Conservation (phyloP, 1,139 yeast species). For the Kodamaea ohmeri region DNA sequence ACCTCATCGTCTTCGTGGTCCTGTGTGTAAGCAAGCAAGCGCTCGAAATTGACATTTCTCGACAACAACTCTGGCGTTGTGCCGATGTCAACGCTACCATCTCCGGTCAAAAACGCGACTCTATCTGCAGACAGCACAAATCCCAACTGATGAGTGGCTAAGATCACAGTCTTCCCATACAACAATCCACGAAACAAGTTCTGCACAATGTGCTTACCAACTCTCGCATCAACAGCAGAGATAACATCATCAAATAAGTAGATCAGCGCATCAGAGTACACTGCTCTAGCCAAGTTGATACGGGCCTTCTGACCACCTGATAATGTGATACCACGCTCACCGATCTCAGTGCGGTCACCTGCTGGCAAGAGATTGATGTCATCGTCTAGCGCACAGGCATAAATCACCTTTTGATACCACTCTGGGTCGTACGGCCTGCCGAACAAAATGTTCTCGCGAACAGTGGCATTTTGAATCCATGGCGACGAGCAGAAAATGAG, state of each 20-base stretch:
- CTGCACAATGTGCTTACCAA: conserved; percentile 37
- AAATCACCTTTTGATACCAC: conserved; percentile 28
- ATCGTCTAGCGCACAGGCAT: conserved; percentile 42
- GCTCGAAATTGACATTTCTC: conserved; percentile 26
- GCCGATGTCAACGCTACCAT: conserved; percentile 36
- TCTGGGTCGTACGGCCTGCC: conserved; percentile 32
- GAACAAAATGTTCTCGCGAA: conserved; percentile 40
- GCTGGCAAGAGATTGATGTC: conserved; percentile 35
- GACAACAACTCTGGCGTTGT: conserved; percentile 26
- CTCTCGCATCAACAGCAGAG: conserved; percentile 42
- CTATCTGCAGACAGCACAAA: conserved; percentile 33
- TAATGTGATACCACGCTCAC: conserved; percentile 43
- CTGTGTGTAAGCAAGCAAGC: conserved; percentile 27
- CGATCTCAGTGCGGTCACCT: conserved; percentile 40
- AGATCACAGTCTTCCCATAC: conserved; percentile 28
- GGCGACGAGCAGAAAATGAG: conserved; percentile 36
- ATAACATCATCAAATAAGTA: conserved; percentile 42
- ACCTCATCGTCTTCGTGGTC: conserved; percentile 15
- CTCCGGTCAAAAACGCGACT: conserved; percentile 32
- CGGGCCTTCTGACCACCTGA: conserved; percentile 47
- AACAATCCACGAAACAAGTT: conserved; percentile 33
- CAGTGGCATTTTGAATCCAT: conserved; percentile 49
- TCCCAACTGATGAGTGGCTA: conserved; percentile 41
- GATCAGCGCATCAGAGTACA: conserved; percentile 32
- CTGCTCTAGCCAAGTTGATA: conserved; percentile 43